phyloP scores from a whole-genome alignment of 2,329 filamentous ascomycete genomes.

The Pseudogymnoascus sp. region DNA sequence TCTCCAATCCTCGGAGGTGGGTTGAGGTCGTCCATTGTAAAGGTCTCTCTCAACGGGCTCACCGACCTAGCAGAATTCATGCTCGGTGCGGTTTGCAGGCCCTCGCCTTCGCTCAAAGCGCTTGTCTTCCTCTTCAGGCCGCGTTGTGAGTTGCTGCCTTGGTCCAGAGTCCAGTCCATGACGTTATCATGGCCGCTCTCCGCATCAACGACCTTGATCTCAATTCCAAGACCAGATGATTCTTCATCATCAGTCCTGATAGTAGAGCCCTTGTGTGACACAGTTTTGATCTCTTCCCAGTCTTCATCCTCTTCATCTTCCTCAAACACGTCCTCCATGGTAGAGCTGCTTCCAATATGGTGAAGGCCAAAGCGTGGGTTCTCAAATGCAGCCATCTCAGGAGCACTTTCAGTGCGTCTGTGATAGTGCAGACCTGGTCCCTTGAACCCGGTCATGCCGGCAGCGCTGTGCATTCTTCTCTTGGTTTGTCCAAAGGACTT shows the following conservation, averaged over 20 bases:
- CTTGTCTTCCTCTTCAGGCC: conserved; percentile 38
- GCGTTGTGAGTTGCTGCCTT: conserved; percentile 21
- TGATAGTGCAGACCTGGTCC: conserved; percentile 69
- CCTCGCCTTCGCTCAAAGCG: conserved; percentile 36
- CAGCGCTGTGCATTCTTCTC: conserved; percentile 68
- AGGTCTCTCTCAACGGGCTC: conserved; percentile 43
- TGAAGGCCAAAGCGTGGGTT: conserved; percentile 51
- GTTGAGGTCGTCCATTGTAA: conserved; percentile 32
- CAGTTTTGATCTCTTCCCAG: conserved; percentile 28
- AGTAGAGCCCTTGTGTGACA: conserved; percentile 27
- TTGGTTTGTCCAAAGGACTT: conserved; percentile 45
- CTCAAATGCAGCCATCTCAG: conserved; percentile 70
- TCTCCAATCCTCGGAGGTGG: conserved; percentile 19
- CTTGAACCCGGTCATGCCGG: conserved; percentile 58
- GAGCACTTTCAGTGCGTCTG: conserved; percentile 70
- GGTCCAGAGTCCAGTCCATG: conserved; percentile 34
- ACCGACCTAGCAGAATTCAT: conserved; percentile 42
- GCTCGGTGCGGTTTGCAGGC: conserved; percentile 27
- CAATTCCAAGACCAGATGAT: conserved; percentile 30
- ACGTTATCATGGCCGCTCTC: conserved; percentile 30
- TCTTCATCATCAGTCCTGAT: conserved; percentile 30
- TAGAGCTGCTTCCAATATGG: conserved; percentile 57
- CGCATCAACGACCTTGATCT: conserved; percentile 38
- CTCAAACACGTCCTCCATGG: conserved; percentile 82
- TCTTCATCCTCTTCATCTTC: conserved; percentile 64